These are phyloP conservation scores for Orbilia javanica DNA, from an alignment of 2,329 filamentous ascomycete species.

Conservation along the genomic window DNA sequence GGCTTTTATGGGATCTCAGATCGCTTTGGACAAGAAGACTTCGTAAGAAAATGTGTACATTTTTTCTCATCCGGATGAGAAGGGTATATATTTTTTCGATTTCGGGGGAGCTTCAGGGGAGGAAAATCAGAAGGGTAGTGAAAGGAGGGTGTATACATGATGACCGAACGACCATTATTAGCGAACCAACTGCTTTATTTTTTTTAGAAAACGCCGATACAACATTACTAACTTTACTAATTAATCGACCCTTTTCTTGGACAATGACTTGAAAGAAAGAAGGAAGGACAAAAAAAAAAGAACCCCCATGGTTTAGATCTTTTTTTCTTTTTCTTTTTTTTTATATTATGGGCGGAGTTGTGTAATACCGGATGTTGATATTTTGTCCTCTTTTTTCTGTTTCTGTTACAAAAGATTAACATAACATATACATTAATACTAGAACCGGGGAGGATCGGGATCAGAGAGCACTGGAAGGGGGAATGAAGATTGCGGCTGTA, in stretches of 20 bases:
- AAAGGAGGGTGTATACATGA: background rate
- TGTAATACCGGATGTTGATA: background rate
- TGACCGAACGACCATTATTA: constrained; percentile 15
- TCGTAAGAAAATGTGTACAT: constrained; percentile 2
- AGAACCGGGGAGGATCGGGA: no score
- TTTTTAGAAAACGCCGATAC: background rate
- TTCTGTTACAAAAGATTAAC: background rate
- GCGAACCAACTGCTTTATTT: background rate
- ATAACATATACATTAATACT: background rate
- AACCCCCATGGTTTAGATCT: background rate
- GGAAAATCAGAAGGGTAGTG: no score
- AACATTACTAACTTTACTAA: background rate
- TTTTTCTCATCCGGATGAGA: background rate
- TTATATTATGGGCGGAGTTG: constrained; percentile 12
- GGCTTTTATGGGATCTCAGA: constrained; percentile 46
- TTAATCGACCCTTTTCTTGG: background rate
- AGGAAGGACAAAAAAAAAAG: background rate
- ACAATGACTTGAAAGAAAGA: background rate
- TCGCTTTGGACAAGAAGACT: constrained; percentile 30
- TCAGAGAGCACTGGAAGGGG: no score
- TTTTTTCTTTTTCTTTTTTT: background rate
- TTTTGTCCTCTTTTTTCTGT: background rate
- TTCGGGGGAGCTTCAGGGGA: background rate
- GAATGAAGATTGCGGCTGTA: constrained; percentile 7
- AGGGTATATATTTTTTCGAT: no score